phyloP scores from a whole-genome alignment of 306 rosid species.

The Oemleria cerasiformis region DNA sequence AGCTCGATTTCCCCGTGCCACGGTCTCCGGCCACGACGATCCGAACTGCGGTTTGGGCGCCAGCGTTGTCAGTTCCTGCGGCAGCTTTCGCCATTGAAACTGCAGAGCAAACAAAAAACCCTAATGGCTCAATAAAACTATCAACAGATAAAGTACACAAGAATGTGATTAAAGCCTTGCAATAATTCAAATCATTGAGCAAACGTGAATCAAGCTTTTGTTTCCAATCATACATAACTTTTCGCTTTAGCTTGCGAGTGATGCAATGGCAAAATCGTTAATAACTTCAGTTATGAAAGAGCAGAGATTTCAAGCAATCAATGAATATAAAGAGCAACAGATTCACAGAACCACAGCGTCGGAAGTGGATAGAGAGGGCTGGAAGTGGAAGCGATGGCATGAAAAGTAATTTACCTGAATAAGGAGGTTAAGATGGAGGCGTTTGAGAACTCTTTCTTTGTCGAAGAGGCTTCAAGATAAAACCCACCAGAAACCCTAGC shows the following conservation, averaged over 20 bases:
- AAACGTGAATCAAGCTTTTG: not conserved
- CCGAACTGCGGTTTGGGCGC: slow-evolving; percentile 60
- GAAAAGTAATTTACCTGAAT: not conserved
- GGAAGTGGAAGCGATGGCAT: not conserved
- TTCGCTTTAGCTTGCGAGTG: not conserved
- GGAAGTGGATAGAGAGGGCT: not conserved
- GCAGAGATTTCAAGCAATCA: not conserved
- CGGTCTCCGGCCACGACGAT: slow-evolving; percentile 93
- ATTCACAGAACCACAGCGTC: not conserved
- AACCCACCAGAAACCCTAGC: slow-evolving; percentile 16
- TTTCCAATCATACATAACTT: not conserved
- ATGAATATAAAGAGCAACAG: not conserved
- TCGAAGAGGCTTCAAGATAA: not conserved
- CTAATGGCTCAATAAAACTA: slow-evolving; percentile 18
- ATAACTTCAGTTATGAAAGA: not conserved
- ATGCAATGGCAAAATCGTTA: not conserved
- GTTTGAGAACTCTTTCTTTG: not conserved
- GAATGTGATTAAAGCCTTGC: not conserved
- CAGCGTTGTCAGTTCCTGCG: slow-evolving; percentile 48
- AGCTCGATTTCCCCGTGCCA: slow-evolving; percentile 88
- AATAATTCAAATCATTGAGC: not conserved
- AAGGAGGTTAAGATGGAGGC: not conserved
- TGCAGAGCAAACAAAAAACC: slow-evolving; percentile 33
- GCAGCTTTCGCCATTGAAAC: slow-evolving; percentile 60
- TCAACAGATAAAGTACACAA: not conserved